Percentiles rank a stretch among this genome's conserved stretches.
phyloP scores from a whole-genome alignment of 306 rosid genomes.

The Astragalus membranaceus region DNA sequence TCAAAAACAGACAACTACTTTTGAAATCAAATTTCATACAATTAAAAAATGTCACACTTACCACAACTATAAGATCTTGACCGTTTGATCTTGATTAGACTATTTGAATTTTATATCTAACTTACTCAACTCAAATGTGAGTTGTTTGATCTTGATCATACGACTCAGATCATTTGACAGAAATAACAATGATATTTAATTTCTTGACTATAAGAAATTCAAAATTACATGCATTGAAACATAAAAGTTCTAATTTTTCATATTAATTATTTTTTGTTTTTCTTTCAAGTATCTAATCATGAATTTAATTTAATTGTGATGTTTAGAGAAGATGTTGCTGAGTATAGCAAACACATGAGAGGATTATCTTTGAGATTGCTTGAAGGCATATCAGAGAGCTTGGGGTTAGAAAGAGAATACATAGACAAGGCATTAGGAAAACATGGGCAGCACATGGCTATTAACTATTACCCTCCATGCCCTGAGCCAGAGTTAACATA shows the following conservation, averaged over 20 bases:
- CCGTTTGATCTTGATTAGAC: too few species aligned
- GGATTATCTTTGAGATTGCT: slow-evolving; percentile 40
- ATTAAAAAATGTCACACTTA: too few species aligned
- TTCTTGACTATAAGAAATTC: too few species aligned
- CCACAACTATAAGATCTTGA: too few species aligned
- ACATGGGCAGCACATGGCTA: slow-evolving; percentile 93
- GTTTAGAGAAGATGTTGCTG: slow-evolving; percentile 50
- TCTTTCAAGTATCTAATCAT: background rate
- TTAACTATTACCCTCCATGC: slow-evolving; percentile 80
- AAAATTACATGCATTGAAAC: too few species aligned
- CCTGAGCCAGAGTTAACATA: slow-evolving; percentile 85
- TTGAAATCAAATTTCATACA: too few species aligned
- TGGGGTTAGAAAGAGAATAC: slow-evolving; percentile 58
- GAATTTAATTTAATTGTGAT: background rate
- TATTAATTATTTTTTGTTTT: background rate
- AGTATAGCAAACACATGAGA: slow-evolving; percentile 45
- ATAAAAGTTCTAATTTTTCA: too few species aligned
- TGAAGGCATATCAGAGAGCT: slow-evolving; percentile 66
- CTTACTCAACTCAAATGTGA: too few species aligned
- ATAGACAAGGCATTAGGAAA: slow-evolving; percentile 46
- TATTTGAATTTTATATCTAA: too few species aligned
- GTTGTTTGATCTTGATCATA: too few species aligned
- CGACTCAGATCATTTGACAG: too few species aligned
- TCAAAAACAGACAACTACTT: background rate
- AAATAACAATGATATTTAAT: too few species aligned